Base-by-base conservation (phyloP, 371 early-diverging fungal genomes). In the Mucor lusitanicus region DNA sequence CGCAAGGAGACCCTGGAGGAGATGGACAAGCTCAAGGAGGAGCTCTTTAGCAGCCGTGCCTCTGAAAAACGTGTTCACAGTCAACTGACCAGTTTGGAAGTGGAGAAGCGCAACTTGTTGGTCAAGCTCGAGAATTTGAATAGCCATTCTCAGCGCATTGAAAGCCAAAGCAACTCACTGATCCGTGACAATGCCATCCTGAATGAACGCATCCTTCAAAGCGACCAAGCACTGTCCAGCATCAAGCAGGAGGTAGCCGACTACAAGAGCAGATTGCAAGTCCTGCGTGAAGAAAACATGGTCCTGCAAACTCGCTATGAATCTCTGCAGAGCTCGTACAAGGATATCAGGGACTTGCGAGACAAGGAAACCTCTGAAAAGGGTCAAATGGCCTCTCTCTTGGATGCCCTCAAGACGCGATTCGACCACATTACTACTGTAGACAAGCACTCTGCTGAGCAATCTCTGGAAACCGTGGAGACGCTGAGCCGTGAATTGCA, bases 401-500 rank as follows among this genome's bases (percentile, higher is more conserved):
- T 69, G 9, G 44, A 60, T 13, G 48, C 48, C 2, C 64, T 69
- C 27, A 64, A 69, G 15, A 17, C 55, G 13, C 64, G 63, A 6
- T 50, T 69, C 44, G 64, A 69, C 40, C 13, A 28, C 13, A 25
- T 64, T 28, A 28, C 9, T 8, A 6, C 46, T 11, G 37, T 40
- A 5, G 30, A 19, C 15, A 59, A 19, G 28, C 32, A 65, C 21
- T 44, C 42, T 19, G 27, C 37, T 0, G 27, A 70, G 6, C 44
- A 54, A 21, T 59, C 54, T 6, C 32, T 53, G 39, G 64, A 64
- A 35, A 64, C 42, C 3, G 59, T 59, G 25, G 58, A 53, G 23
- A 57, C 23, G 13, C 21, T 70, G 17, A 61, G 40, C 1, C 44
- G 58, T 27, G 70, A 70, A 28, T 30, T 70, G 30, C 70, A 61